Conservation (phyloP, 805 yeast genomes). For the Maudiozyma turicensis region DNA sequence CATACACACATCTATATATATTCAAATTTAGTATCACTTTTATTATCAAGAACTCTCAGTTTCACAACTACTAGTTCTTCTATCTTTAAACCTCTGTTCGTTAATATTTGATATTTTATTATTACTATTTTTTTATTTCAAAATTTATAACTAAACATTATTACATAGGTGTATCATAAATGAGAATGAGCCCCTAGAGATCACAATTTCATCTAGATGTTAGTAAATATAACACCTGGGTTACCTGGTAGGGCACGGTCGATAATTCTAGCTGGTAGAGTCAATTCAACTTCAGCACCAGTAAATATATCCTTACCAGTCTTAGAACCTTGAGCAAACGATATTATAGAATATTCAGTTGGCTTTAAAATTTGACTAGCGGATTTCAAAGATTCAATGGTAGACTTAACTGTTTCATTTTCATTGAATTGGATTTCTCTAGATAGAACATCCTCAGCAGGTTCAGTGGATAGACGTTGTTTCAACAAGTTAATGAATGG, state of each 20-base stretch:
- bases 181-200: background rate
- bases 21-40: background rate
- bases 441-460: slow-evolving; percentile 74
- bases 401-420: slow-evolving; percentile 49
- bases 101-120: background rate
- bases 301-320: slow-evolving; percentile 57
- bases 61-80: background rate
- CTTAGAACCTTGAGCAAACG: slow-evolving; percentile 53
- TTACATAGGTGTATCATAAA: background rate
- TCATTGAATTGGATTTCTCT: slow-evolving; percentile 83
- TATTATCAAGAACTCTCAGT: background rate
- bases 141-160: background rate
- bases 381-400: slow-evolving; percentile 46
- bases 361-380: slow-evolving; percentile 54
- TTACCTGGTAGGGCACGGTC: slow-evolving; percentile 87
- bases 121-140: background rate
- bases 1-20: background rate
- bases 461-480: slow-evolving; percentile 59
- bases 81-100: background rate
- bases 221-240: slow-evolving; percentile 76
- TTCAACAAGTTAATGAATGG: slow-evolving; percentile 86
- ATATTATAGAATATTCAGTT: slow-evolving; percentile 47
- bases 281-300: slow-evolving; percentile 60
- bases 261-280: slow-evolving; percentile 52
- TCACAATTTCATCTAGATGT: slow-evolving; percentile 33